Conservation (phyloP, 768 basidiomycete species). For the Auricularia sp. region DNA sequence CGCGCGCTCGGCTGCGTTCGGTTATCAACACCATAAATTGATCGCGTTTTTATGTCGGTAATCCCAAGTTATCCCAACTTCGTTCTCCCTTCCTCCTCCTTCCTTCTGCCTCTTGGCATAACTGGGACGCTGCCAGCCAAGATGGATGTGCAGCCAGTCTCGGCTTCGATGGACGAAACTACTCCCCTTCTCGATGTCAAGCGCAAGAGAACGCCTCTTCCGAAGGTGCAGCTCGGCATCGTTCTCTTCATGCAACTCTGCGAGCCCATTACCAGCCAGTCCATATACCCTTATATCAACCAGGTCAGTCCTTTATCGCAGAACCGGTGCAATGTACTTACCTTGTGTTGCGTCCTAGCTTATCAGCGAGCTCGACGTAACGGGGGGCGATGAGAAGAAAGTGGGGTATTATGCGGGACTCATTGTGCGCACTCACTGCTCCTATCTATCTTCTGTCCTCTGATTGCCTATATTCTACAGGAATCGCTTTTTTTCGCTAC, state of each 20-base stretch:
- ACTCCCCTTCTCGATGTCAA: too few species aligned
- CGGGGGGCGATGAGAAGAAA: constrained; percentile 48
- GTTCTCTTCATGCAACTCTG: constrained; percentile 64
- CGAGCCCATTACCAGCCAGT: constrained; percentile 65
- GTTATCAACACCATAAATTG: too few species aligned
- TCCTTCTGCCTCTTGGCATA: too few species aligned
- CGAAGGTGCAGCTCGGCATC: constrained; percentile 59
- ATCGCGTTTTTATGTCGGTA: too few species aligned
- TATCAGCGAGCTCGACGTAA: constrained; percentile 49
- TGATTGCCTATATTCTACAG: constrained; percentile 25
- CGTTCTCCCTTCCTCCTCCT: too few species aligned
- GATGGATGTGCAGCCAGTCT: too few species aligned
- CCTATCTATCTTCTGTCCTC: not conserved
- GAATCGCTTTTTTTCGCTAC: constrained; percentile 71
- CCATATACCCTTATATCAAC: constrained; percentile 68
- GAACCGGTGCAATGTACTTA: too few species aligned
- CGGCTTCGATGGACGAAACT: too few species aligned
- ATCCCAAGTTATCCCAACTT: too few species aligned
- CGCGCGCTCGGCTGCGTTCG: too few species aligned
- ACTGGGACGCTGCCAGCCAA: too few species aligned
- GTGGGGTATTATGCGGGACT: constrained; percentile 71
- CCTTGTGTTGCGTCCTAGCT: constrained; percentile 33
- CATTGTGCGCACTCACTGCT: constrained; percentile 39
- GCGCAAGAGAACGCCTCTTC: constrained; percentile 62
- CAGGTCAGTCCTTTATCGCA: constrained; percentile 17